phyloP scores from a whole-genome alignment of 1,284 basidiomycete species.

The Vanrija sp. region DNA sequence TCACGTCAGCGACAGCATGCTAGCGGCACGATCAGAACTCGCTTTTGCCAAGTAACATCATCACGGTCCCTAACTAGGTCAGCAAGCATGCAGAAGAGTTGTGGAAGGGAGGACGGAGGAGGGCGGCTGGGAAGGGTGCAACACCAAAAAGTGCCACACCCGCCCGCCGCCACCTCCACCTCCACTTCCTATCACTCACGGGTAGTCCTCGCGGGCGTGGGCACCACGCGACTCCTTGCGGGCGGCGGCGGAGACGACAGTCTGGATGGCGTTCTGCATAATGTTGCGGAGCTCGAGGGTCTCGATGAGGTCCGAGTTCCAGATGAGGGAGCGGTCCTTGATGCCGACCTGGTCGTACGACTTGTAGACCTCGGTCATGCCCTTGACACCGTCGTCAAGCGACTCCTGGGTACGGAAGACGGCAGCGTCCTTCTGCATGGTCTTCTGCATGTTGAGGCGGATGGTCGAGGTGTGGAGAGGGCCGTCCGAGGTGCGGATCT shows the following conservation, averaged over 20 bases:
- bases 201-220: constrained; percentile 60
- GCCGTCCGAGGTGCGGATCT: constrained; percentile 78
- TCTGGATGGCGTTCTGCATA: constrained; percentile 91
- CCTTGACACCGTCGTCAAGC: constrained; percentile 86
- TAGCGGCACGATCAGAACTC: too few relatives aligned
- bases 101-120: background rate
- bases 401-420: constrained; percentile 88
- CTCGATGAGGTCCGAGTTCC: constrained; percentile 98
- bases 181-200: too few relatives aligned
- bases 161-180: too few relatives aligned
- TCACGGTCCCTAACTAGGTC: constrained; percentile 54
- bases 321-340: constrained; percentile 98
- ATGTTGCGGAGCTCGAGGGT: constrained; percentile 96
- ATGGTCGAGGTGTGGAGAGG: constrained; percentile 83
- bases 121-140: background rate
- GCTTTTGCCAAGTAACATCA: constrained; percentile 80
- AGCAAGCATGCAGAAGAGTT: background rate
- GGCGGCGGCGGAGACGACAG: constrained; percentile 89
- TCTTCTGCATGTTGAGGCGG: constrained; percentile 95
- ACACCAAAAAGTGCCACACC: background rate
- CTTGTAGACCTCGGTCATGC: constrained; percentile 80
- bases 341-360: constrained; percentile 87
- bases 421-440: constrained; percentile 92
- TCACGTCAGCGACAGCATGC: too few relatives aligned
- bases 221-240: constrained; percentile 97